phyloP scores from a whole-genome alignment of 306 rosid species.

The Begonia masoniana region DNA sequence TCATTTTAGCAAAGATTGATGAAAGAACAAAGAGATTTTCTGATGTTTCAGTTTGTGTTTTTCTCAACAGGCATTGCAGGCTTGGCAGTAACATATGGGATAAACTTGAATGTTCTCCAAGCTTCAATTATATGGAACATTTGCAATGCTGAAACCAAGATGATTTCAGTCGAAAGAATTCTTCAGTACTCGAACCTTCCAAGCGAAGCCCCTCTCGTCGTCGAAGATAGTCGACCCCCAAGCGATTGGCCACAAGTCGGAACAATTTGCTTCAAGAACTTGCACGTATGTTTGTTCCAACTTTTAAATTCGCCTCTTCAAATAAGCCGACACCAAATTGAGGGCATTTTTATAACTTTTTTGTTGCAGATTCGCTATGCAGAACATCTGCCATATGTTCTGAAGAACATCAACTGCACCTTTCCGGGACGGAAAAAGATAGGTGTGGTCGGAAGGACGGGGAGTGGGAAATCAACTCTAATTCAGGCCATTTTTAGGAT shows the following conservation, averaged over 20 bases:
- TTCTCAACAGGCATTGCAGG: slow-evolving; percentile 76
- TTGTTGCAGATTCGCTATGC: slow-evolving; percentile 73
- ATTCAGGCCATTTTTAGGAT: slow-evolving; percentile 85
- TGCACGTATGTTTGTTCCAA: slow-evolving; percentile 33
- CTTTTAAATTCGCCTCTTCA: too few relatives aligned
- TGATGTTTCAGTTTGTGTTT: not conserved
- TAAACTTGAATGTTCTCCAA: slow-evolving; percentile 77
- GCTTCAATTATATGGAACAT: slow-evolving; percentile 89
- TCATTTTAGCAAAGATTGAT: too few relatives aligned
- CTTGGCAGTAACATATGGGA: slow-evolving; percentile 92
- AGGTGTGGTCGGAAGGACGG: slow-evolving; percentile 94
- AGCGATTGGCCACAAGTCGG: slow-evolving; percentile 82
- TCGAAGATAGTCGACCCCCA: slow-evolving; percentile 61
- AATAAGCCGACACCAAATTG: too few relatives aligned
- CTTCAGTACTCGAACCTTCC: slow-evolving; percentile 60
- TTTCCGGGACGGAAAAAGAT: slow-evolving; percentile 82
- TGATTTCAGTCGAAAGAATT: slow-evolving; percentile 93
- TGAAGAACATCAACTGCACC: slow-evolving; percentile 69
- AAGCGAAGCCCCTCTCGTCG: slow-evolving; percentile 80
- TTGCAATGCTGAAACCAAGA: slow-evolving; percentile 89
- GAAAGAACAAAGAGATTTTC: not conserved
- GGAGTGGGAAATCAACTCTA: slow-evolving; percentile 94
- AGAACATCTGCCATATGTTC: slow-evolving; percentile 75
- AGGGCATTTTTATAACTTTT: not conserved
- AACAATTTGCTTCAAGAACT: slow-evolving; percentile 59